Percentiles rank a stretch among this genome's conserved stretches.
phyloP scores from a whole-genome alignment of 2,329 filamentous ascomycete genomes.

The Botrytis cinerea region DNA sequence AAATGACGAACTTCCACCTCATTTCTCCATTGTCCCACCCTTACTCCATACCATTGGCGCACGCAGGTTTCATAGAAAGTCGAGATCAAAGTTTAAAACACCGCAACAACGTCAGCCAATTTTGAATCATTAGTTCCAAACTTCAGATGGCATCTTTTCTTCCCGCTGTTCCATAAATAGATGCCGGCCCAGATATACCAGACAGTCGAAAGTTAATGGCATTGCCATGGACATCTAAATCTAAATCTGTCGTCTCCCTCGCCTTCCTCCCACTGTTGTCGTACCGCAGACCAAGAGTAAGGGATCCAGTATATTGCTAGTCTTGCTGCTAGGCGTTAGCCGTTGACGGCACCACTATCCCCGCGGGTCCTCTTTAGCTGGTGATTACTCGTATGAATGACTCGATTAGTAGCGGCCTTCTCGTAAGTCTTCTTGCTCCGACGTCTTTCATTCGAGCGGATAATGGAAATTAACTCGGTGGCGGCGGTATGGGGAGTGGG shows the following conservation, averaged over 20 bases:
- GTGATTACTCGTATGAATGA: background rate
- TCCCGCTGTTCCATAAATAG: background rate
- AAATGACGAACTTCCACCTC: background rate
- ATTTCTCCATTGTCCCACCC: conserved; percentile 1
- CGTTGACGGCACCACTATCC: background rate
- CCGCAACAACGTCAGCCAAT: background rate
- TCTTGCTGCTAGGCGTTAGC: background rate
- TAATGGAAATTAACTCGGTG: background rate
- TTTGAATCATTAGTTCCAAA: background rate
- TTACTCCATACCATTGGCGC: conserved; percentile 4
- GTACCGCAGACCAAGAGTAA: background rate
- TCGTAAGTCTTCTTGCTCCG: background rate
- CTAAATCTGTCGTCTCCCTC: too few relatives aligned
- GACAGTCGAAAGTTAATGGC: background rate
- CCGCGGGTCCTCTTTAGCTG: background rate
- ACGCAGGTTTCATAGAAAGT: background rate
- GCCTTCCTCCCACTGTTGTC: background rate
- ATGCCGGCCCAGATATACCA: background rate
- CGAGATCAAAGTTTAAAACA: background rate
- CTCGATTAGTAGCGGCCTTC: background rate
- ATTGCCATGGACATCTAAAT: background rate
- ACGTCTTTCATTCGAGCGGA: conserved; percentile 9
- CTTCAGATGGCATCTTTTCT: background rate
- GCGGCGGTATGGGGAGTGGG: background rate
- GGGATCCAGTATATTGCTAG: background rate